Conservation (phyloP, 257 asterid genomes). For the Forsythia suspensa region DNA sequence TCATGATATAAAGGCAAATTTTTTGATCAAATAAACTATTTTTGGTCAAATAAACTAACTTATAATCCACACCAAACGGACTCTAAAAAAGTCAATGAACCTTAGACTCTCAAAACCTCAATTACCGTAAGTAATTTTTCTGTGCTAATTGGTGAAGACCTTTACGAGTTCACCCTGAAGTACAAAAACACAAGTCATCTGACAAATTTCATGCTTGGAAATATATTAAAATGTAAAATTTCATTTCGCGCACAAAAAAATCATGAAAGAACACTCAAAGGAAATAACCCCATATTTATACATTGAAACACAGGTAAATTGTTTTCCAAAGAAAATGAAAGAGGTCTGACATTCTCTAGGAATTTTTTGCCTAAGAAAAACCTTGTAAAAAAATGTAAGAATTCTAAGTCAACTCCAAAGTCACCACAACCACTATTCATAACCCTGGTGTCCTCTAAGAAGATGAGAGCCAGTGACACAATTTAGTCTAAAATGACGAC, state of each 20-base stretch:
- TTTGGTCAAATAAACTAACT: too few relatives aligned
- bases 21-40: too few relatives aligned
- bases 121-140: conserved; percentile 81
- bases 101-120: conserved; percentile 16
- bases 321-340: neutral
- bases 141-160: conserved; percentile 85
- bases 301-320: neutral
- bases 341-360: conserved; percentile 5
- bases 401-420: conserved; percentile 9
- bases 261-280: neutral
- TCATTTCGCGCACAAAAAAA: neutral
- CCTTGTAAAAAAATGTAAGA: conserved; percentile 7
- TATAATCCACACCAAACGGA: too few relatives aligned
- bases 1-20: too few relatives aligned
- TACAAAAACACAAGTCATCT: conserved; percentile 29
- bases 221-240: neutral
- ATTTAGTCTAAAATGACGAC: too few relatives aligned
- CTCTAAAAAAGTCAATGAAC: conserved; percentile 15
- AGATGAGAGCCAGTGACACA: too few relatives aligned
- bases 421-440: neutral
- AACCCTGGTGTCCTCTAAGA: too few relatives aligned
- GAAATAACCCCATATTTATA: neutral
- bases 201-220: conserved; percentile 25
- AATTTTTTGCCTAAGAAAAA: conserved; percentile 4
- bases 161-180: conserved; percentile 91